Percentiles rank a stretch among this genome's conserved stretches.
Conservation (phyloP, 306 rosid genomes). For the Castanea mollissima region DNA sequence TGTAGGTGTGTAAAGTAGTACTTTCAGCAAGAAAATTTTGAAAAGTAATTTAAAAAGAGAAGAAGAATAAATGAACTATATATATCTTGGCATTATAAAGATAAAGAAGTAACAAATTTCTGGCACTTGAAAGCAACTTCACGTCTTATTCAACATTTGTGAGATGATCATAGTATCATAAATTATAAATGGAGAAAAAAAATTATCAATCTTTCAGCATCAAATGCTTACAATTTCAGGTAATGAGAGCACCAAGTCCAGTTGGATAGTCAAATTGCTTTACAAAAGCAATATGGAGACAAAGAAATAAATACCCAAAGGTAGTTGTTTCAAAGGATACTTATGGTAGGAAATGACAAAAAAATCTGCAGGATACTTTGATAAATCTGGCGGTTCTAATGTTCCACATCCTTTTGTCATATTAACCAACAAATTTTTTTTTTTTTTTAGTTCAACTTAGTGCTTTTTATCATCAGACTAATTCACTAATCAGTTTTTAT, state of each 20-base stretch:
- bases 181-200: not conserved
- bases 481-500: too few relatives aligned
- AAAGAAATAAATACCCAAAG: slow-evolving; percentile 22
- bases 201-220: slow-evolving; percentile 2
- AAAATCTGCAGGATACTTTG: slow-evolving; percentile 81
- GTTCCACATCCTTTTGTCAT: slow-evolving; percentile 91
- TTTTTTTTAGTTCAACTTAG: too few relatives aligned
- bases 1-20: not conserved
- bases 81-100: too few relatives aligned
- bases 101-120: too few relatives aligned
- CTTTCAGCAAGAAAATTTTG: not conserved
- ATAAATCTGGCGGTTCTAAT: slow-evolving; percentile 68
- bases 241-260: slow-evolving; percentile 93
- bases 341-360: slow-evolving; percentile 76
- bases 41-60: not conserved
- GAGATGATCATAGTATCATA: not conserved
- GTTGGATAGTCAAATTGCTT: slow-evolving; percentile 95
- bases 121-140: too few relatives aligned
- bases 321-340: slow-evolving; percentile 22
- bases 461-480: too few relatives aligned
- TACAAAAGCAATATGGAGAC: slow-evolving; percentile 17
- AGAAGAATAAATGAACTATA: not conserved
- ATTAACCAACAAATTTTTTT: slow-evolving; percentile 59
- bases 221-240: slow-evolving; percentile 65
- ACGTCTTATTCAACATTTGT: too few relatives aligned